These are phyloP conservation scores for Penicillium paradoxum DNA, from an alignment of 495 filamentous ascomycete genomes.

Conservation along the genomic window DNA sequence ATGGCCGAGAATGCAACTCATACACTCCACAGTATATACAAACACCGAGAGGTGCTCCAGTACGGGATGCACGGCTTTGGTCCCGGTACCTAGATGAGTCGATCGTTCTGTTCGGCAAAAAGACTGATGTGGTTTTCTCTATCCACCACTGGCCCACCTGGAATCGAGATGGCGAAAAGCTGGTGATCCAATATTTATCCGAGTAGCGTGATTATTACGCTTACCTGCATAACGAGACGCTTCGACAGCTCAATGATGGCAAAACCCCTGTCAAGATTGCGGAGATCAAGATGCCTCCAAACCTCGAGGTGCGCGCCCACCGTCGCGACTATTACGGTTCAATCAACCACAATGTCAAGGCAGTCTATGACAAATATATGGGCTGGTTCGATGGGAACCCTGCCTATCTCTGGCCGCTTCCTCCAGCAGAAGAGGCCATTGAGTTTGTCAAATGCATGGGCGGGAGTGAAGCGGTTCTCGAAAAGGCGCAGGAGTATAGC, in stretches of 20 bases:
- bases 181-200: too few relatives aligned
- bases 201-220: conserved; percentile 31
- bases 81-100: conserved; percentile 18
- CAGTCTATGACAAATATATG: conserved; percentile 34
- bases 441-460: too few relatives aligned
- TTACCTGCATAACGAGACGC: conserved; percentile 31
- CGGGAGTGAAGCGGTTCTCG: too few relatives aligned
- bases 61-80: conserved; percentile 20
- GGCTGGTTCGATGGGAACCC: conserved; percentile 36
- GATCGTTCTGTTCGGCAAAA: conserved; percentile 9
- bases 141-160: conserved; percentile 29
- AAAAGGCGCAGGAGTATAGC: too few relatives aligned
- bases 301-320: conserved; percentile 8
- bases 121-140: conserved; percentile 16
- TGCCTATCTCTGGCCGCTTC: conserved; percentile 25
- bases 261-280: conserved; percentile 19
- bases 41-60: conserved; percentile 19
- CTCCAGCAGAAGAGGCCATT: too few relatives aligned
- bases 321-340: conserved; percentile 32
- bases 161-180: conserved; percentile 7
- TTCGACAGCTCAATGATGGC: conserved; percentile 14
- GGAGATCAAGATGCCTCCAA: conserved; percentile 25
- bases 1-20: conserved; percentile 16
- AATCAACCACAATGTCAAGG: conserved; percentile 34
- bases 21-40: conserved; percentile 21